Evolutionary conservation across 208 protist genomes (phyloP).

Genomic region (Acanthamoeba sp.): DNA sequence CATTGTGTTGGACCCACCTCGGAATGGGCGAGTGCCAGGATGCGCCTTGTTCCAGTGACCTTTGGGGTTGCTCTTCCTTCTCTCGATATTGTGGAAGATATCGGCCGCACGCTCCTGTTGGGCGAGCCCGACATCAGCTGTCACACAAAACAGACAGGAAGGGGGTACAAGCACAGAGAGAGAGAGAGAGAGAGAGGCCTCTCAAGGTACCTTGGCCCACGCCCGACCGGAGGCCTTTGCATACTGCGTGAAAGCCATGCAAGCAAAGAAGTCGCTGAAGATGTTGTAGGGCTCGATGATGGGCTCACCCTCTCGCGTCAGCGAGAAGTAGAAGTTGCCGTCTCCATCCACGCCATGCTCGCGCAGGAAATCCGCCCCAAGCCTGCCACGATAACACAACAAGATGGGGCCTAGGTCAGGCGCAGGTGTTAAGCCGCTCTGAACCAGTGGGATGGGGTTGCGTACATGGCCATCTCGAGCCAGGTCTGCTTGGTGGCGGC

Average conservation of each 20-base stretch:
- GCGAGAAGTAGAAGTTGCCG: conserved; percentile 64
- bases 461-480: conserved; percentile 23
- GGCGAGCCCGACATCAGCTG: no score
- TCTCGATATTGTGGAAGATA: conserved; percentile 37
- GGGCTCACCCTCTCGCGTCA: conserved; percentile 31
- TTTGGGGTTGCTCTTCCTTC: conserved; percentile 54
- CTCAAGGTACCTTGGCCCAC: conserved; percentile 18
- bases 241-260: conserved; percentile 47
- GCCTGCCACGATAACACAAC: background rate
- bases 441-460: background rate
- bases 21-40: background rate
- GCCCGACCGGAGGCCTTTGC: background rate
- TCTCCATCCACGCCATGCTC: background rate
- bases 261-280: conserved; percentile 69
- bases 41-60: conserved; percentile 49
- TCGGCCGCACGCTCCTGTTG: background rate
- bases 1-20: background rate
- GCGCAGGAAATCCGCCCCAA: conserved; percentile 54
- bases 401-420: no score
- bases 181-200: no score
- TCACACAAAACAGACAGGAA: no score
- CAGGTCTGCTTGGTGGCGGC: conserved; percentile 25
- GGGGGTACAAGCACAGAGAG: no score
- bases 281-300: conserved; percentile 70
- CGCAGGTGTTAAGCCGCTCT: no score